Evolutionary conservation across 805 yeast species (phyloP).

Genomic region (Ascoidea asiatica): DNA sequence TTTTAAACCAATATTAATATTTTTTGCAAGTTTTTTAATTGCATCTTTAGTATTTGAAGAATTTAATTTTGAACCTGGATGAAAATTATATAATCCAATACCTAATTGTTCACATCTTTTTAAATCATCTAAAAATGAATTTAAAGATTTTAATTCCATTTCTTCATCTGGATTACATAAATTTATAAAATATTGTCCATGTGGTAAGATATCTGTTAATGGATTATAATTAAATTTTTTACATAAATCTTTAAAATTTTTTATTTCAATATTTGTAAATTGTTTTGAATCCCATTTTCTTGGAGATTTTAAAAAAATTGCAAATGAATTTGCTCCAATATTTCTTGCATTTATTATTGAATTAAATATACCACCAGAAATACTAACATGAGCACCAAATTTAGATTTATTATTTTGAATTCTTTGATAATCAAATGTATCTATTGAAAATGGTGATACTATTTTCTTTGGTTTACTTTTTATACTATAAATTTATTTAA

Average conservation of each 20-base stretch:
- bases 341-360: conserved; percentile 45
- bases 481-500: no score
- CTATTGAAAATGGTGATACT: no score
- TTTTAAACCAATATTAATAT: conserved; percentile 64
- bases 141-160: conserved; percentile 64
- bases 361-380: conserved; percentile 68
- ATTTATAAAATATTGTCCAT: conserved; percentile 89
- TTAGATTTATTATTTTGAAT: conserved; percentile 31
- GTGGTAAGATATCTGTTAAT: conserved; percentile 73
- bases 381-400: conserved; percentile 85
- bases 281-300: conserved; percentile 84
- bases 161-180: conserved; percentile 81
- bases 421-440: conserved; percentile 18
- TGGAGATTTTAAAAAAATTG: conserved; percentile 81
- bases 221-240: conserved; percentile 54
- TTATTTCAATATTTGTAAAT: conserved; percentile 51
- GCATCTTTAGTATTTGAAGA: conserved; percentile 55
- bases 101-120: conserved; percentile 74
- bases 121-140: conserved; percentile 74
- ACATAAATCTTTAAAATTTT: conserved; percentile 52
- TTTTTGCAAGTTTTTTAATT: conserved; percentile 54
- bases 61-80: conserved; percentile 79
- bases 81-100: conserved; percentile 82
- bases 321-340: conserved; percentile 70
- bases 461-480: no score